Evolutionary conservation across 805 yeast species (phyloP).

Genomic region (Cyberlindnera mississippiensis): DNA sequence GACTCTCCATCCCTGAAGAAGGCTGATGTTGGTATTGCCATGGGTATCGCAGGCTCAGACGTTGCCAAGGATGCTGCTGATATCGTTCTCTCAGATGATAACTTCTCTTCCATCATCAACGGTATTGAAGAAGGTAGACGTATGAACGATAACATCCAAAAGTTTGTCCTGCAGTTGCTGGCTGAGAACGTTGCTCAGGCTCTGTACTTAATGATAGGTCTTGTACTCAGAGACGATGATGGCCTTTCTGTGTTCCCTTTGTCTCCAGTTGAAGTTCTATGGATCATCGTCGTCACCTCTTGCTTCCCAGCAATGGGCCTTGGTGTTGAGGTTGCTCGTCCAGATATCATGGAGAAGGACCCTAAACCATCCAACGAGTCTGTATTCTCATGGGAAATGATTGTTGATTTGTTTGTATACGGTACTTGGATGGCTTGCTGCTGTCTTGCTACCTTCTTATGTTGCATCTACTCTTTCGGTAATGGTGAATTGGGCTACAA

Average conservation of each 20-base stretch:
- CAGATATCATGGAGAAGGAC: slow-evolving; percentile 59
- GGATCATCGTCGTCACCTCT: slow-evolving; percentile 76
- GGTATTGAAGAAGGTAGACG: slow-evolving; percentile 80
- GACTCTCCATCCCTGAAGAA: slow-evolving; percentile 74
- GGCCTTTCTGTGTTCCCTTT: slow-evolving; percentile 77
- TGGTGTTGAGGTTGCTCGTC: slow-evolving; percentile 62
- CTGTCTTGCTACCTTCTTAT: slow-evolving; percentile 62
- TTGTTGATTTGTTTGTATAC: slow-evolving; percentile 65
- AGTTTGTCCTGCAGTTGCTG: slow-evolving; percentile 68
- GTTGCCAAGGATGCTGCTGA: slow-evolving; percentile 85
- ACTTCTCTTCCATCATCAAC: slow-evolving; percentile 72
- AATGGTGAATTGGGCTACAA: slow-evolving; percentile 58
- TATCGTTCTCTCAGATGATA: slow-evolving; percentile 71
- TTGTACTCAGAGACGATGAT: slow-evolving; percentile 60
- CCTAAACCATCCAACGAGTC: slow-evolving; percentile 54
- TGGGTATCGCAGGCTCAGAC: slow-evolving; percentile 80
- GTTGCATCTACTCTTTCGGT: slow-evolving; percentile 65
- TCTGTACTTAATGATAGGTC: slow-evolving; percentile 62
- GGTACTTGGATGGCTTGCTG: slow-evolving; percentile 72
- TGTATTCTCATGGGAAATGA: slow-evolving; percentile 62
- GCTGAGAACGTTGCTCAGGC: slow-evolving; percentile 75
- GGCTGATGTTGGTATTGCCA: slow-evolving; percentile 80
- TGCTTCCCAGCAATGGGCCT: slow-evolving; percentile 85
- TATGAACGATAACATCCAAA: slow-evolving; percentile 75
- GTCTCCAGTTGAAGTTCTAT: slow-evolving; percentile 74